Base-by-base conservation (phyloP, 257 asterid genomes). In the Vinca minor region DNA sequence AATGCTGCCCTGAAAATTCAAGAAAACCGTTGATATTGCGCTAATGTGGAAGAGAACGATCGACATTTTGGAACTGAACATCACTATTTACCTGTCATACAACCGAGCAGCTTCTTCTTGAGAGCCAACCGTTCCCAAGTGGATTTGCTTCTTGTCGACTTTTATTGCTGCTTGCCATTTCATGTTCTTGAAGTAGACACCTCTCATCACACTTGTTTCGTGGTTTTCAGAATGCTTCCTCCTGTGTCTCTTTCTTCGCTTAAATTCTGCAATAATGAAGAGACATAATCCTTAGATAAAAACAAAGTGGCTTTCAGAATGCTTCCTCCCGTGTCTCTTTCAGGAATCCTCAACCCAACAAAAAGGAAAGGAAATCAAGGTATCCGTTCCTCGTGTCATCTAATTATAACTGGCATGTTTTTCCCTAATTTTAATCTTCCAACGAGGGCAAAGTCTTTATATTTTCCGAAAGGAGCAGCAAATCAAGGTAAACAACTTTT, bases 111-210 rank as follows among this genome's bases (percentile, higher is more conserved):
- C 98, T 73, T 88, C 95, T 79, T 88, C 95, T 71, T 91, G 95
- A 70, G 98, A 85, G 48, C 95, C 88, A 41, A 92, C 96, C 8
- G 98, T 87, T 45, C 98, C 95, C 78, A 89, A 70, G 77, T 92
- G 98, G 79, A 88, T 86, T 77, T 91, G 98, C 80, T 86, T 91
- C 83, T 88, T 91, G 71, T 91, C 96, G 41, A 92, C 96, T 67
- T 92, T 92, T 47, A 92, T 92, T 4, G 98, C 98, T n/a, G 98
- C 98, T 84, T 92, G 98, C 98, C 98, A 92, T 80, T 92, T 92
- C 88, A 87, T 76, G 53, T 92, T 92, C 82, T 92, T 92, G 77
- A 77, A 92, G 71, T 92, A 92, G 56, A 92, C 98, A 3, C 98
- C 98, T 75, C 98, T 68, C 98, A 89, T 86, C 26, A 79, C 64